These are phyloP conservation scores for Zygotorulaspora mrakii DNA, from an alignment of 1,139 yeast genomes.

Conservation along the genomic window DNA sequence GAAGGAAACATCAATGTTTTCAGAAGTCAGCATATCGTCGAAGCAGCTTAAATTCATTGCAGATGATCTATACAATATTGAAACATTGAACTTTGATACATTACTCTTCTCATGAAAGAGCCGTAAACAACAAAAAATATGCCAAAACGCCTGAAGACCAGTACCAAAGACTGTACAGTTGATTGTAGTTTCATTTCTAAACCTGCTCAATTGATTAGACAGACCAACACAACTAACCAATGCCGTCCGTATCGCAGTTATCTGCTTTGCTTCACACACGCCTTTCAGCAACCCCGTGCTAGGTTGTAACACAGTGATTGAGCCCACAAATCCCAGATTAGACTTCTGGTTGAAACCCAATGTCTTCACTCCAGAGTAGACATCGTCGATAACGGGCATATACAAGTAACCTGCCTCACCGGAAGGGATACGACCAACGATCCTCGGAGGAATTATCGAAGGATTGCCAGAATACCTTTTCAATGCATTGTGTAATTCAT, in stretches of 20 bases:
- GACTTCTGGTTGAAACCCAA: constrained; percentile 53
- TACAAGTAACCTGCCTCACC: constrained; percentile 47
- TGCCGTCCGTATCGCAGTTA: constrained; percentile 70
- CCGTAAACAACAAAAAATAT: constrained; percentile 42
- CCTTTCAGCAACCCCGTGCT: constrained; percentile 51
- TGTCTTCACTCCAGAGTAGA: constrained; percentile 41
- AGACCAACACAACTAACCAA: constrained; percentile 53
- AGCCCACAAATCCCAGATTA: constrained; percentile 49
- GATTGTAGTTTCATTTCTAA: constrained; percentile 9
- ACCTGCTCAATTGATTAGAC: constrained; percentile 32
- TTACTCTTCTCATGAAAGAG: constrained; percentile 19
- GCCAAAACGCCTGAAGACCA: constrained; percentile 72
- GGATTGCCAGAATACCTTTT: constrained; percentile 21
- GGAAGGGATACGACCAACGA: constrained; percentile 17
- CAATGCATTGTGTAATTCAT: constrained; percentile 18
- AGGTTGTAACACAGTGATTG: constrained; percentile 48
- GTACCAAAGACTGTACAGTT: constrained; percentile 50
- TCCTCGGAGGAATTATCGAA: constrained; percentile 19
- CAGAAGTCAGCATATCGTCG: constrained; percentile 11
- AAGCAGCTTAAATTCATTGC: constrained; percentile 42
- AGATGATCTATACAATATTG: constrained; percentile 44
- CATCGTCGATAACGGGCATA: constrained; percentile 49
- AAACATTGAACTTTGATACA: constrained; percentile 41
- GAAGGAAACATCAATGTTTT: constrained; percentile 8
- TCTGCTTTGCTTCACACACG: constrained; percentile 52